These are phyloP conservation scores for Talaromyces verruculosus DNA, from an alignment of 2,329 filamentous ascomycete species.

Conservation along the genomic window DNA sequence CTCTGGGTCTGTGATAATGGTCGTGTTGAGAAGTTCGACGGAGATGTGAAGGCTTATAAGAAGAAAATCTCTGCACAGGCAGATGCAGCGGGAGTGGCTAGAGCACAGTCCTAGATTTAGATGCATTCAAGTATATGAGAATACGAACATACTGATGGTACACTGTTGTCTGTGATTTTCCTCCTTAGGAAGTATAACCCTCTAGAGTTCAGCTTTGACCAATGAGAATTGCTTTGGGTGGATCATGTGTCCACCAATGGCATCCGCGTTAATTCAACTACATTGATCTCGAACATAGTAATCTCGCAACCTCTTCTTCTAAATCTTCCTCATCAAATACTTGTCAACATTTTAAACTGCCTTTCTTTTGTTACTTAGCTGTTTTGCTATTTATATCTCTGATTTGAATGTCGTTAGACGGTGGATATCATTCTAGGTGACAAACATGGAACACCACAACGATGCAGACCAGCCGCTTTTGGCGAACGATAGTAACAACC, in stretches of 20 bases:
- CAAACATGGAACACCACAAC: conserved; percentile 6
- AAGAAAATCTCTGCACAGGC: conserved; percentile 90
- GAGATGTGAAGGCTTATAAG: conserved; percentile 96
- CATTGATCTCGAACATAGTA: not conserved
- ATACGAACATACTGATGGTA: not conserved
- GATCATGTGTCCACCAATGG: conserved; percentile 6
- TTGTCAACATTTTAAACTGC: no score
- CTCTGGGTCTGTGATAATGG: conserved; percentile 96
- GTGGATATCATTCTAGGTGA: not conserved
- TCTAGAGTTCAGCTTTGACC: not conserved
- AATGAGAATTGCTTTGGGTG: not conserved
- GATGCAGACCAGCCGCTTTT: conserved; percentile 20
- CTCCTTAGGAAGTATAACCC: not conserved
- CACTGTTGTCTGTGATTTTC: not conserved
- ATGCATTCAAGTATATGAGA: conserved; percentile 5
- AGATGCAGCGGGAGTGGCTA: conserved; percentile 76
- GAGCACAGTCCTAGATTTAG: conserved; percentile 33
- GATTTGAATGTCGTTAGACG: not conserved
- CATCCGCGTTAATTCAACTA: not conserved
- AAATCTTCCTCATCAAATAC: not conserved
- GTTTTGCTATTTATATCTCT: no score
- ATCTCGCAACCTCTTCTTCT: not conserved
- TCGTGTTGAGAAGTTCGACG: conserved; percentile 92
- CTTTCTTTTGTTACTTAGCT: not conserved
- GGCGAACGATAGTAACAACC: conserved; percentile 5